phyloP scores from a whole-genome alignment of 1,139 yeast genomes.

The Pneumocystis jirovecii region DNA sequence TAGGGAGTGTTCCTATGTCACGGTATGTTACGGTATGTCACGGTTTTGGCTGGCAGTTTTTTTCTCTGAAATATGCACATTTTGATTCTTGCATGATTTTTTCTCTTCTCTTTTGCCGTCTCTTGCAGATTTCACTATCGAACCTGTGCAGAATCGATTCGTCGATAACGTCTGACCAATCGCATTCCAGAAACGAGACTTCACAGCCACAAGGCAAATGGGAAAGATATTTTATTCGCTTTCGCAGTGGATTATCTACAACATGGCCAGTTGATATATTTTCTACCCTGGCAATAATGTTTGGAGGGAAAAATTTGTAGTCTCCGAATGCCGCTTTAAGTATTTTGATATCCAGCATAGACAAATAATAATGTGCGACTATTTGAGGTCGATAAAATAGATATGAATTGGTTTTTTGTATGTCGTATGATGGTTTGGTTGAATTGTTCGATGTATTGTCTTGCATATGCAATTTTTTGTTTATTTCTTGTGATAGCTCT shows the following conservation, averaged over 20 bases:
- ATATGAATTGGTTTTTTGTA: constrained; percentile 24
- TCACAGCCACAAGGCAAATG: constrained; percentile 79
- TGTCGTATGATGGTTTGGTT: neutral
- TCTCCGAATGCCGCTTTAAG: constrained; percentile 47
- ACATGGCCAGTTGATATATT: constrained; percentile 50
- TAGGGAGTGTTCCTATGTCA: no score
- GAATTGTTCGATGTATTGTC: neutral
- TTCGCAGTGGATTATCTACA: constrained; percentile 39
- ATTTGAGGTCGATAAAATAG: constrained; percentile 63
- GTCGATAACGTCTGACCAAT: constrained; percentile 49
- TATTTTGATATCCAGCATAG: constrained; percentile 67
- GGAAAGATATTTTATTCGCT: constrained; percentile 56
- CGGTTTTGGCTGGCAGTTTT: neutral
- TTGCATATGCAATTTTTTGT: neutral
- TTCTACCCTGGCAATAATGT: constrained; percentile 48
- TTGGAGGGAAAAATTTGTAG: constrained; percentile 53
- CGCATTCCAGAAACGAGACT: constrained; percentile 69
- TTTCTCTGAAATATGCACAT: neutral
- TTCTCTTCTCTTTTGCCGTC: constrained; percentile 40
- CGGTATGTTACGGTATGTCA: neutral
- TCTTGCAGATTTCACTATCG: constrained; percentile 42
- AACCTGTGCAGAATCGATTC: constrained; percentile 42
- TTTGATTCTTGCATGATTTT: constrained; percentile 30
- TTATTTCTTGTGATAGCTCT: neutral
- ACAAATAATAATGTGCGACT: constrained; percentile 48